Base-by-base conservation (phyloP, 768 basidiomycete genomes). In the Phanerochaete sordida region DNA sequence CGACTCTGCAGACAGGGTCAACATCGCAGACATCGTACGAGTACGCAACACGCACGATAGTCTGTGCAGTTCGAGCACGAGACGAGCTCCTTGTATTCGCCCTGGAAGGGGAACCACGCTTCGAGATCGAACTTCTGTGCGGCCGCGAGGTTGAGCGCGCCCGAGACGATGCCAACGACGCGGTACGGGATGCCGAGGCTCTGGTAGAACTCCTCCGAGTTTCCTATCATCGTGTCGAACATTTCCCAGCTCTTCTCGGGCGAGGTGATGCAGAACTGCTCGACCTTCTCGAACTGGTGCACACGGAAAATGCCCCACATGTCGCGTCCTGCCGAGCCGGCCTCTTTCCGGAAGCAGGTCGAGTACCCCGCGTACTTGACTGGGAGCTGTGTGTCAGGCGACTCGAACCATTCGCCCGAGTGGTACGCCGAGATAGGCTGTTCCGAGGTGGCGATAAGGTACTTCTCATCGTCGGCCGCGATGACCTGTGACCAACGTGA, bases 281-380 rank as follows among this genome's bases (percentile, higher is more conserved):
- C 97, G 55, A 99, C 84, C 79, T 99, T 99, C 77, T 99, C 97
- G 65, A 99, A 99, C 75, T 99, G 97, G 72, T 99, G 97, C 57
- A 99, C 96, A 24, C 97, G 92, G 87, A 99, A 99, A 75, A 98
- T 98, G 59, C 97, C 97, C 95, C 97, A 98, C 82, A 96, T 98
- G 67, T 99, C 97, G 57, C 94, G 89, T 3, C 97, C 97, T 8
- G 94, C 94, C 2, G 94, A 91, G 33, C 97, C 97, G 2, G 97
- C 97, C 77, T 99, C 97, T 76, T 98, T 98, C 28, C 97, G 88
- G 88, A 99, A 99, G 74, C 96, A 98, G 16, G 96, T 98, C 68
- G 88, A 92, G 73, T 88, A 92, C 23, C 90, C 90, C 0, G 91
- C 91, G 68, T 90, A 97, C 76, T 83, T 81, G 70, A 97, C 81